Base-by-base conservation (phyloP, 352 stramenopile species). In the Phytophthora chlamydospora region DNA sequence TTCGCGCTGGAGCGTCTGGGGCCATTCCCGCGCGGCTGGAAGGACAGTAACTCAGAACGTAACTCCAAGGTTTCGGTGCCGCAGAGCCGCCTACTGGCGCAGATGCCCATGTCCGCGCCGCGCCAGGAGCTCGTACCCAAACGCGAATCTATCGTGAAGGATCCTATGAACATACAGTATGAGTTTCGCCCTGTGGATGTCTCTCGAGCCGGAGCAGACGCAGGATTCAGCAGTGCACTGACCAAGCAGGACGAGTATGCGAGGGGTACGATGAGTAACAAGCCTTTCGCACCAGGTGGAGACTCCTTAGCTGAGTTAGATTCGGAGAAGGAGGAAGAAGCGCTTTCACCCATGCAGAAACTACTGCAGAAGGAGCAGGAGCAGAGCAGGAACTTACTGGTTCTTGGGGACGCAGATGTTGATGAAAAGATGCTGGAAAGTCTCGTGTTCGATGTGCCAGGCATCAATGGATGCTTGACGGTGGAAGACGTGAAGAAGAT, bases 231-330 rank as follows among this genome's bases (percentile, higher is more conserved):
- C 13, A 87, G 78, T 51, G 80, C 80, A 7, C 65, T 90, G 47
- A 86, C 73, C 40, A 89, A 88, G 40, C 81, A 92, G 67, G 77
- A 91, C 71, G 82, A 92, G 56, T 93, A 95, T 54, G 83, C 80
- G 19, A 73, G 85, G 44, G 84, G 87, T 27, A 90, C 83, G 62
- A 90, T 89, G 62, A 89, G 76, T 43, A 93, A 93, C 62, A 84
- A 83, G 43, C 84, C 83, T 9, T 91, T 91, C 46, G 71, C 70
- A 1, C 84, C 83, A 9, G 85, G 84, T 27, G 84, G 84, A 16
- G 59, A 90, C 33, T 87, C 80, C 17, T 64, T 95, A 36, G 75
- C 75, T 8, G 71, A 67, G 38, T 10, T 78, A 2, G 38, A 71
- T 19, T 48, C 16, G 43, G 55, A 54, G 2, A 10, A 39, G 44